Percentiles rank a stretch among this genome's conserved stretches.
Evolutionary conservation across 2,329 filamentous ascomycete genomes (phyloP).

Genomic region (Fusarium sp.): DNA sequence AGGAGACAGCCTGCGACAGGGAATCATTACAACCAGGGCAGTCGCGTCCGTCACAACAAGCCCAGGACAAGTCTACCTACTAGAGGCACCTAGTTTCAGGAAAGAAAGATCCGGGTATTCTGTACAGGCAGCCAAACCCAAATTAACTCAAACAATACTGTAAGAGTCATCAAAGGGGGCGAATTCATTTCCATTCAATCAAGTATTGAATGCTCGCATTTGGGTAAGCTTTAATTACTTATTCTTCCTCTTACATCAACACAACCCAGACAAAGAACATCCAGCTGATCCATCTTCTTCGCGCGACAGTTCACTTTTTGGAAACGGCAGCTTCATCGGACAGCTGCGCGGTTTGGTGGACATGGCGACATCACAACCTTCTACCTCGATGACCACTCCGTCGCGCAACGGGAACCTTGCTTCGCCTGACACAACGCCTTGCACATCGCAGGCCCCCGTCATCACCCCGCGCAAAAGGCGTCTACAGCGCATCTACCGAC

Average conservation of each 20-base stretch:
- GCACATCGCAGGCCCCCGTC: constrained; percentile 42
- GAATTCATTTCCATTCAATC: background rate
- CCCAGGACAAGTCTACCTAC: background rate
- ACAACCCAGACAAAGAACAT: constrained; percentile 3
- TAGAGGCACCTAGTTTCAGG: background rate
- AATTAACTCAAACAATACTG: constrained; percentile 5
- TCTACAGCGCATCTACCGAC: constrained; percentile 51
- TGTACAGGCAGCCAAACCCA: constrained; percentile 33
- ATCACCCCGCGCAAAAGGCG: constrained; percentile 40
- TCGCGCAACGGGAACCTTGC: constrained; percentile 13
- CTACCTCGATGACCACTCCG: constrained; percentile 19
- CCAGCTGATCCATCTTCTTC: constrained; percentile 17
- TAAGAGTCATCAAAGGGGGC: constrained; percentile 30
- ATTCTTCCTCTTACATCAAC: constrained; percentile 1
- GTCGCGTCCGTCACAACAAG: constrained; percentile 42
- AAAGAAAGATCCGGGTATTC: constrained; percentile 22
- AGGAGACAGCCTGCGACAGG: constrained; percentile 13
- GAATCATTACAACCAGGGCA: constrained; percentile 32
- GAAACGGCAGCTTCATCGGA: constrained; percentile 44
- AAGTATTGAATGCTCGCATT: constrained; percentile 43
- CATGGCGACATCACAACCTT: constrained; percentile 41
- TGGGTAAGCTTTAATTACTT: constrained; percentile 42
- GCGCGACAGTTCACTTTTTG: constrained; percentile 40
- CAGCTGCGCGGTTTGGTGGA: constrained; percentile 48
- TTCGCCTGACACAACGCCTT: constrained; percentile 40